Evolutionary conservation across 1,284 basidiomycete genomes (phyloP), one percentile per base, ranked within the genome.

Genomic region (Cutaneotrichosporon dermatis): DNA sequence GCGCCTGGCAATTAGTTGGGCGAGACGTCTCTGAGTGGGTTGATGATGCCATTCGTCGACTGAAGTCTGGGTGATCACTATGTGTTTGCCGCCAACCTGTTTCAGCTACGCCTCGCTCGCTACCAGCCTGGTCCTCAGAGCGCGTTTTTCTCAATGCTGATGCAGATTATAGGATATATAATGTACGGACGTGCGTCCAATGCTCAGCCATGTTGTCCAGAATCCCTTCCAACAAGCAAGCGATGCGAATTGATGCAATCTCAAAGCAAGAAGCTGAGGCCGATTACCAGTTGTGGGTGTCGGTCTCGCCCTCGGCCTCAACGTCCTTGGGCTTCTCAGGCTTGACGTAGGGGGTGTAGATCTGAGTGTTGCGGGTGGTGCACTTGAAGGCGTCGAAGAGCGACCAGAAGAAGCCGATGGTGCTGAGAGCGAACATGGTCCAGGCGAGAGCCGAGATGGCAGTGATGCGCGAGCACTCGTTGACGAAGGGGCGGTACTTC

Each of bases 381-480:
- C 69, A 62, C 13, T 55, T 52, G 65, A 65, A 74, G 57, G 67
- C 68, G 65, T 75, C 72, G 15, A 39, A 4, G 58, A 71, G 42
- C 59, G 65, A 43, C 61, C 46, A 73, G 67, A 75, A 70, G 58
- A 75, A 58, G 40, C 66, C 71, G 25, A 70, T 60, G 55, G 66
- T 60, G 46, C 63, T 51, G 45, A 75, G 67, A 33, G 61, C 72
- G 65, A 75, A 75, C 62, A 75, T 62, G 50, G 72, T 63, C 73
- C 73, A 75, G 49, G 71, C 59, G 41, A 75, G 66, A 60, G 68
- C 72, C 49, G 60, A 58, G 46, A 73, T 73, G 51, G 69, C 68
- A 33, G 67, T 70, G 34, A 70, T 59, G 42, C 69, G 59, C 9
- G 65, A 58, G 61, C 73, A 75, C 49, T 72, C 59, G 46, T 39